Percentiles rank a stretch among this genome's conserved stretches.
phyloP scores from a whole-genome alignment of 768 basidiomycete species.

The Suillus placidus region DNA sequence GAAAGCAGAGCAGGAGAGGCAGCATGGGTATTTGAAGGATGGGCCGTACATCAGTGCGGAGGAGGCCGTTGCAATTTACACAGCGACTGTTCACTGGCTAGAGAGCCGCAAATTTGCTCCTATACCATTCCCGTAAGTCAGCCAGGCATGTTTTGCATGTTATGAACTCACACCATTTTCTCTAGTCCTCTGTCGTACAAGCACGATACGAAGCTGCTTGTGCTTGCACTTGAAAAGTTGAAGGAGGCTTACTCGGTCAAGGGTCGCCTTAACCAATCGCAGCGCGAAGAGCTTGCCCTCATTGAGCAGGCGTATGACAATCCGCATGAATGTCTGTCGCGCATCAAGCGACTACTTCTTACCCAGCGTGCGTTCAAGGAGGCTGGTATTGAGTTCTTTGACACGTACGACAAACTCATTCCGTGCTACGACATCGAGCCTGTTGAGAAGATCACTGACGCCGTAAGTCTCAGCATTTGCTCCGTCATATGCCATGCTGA shows the following conservation, averaged over 20 bases:
- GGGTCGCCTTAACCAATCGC: conserved; percentile 95
- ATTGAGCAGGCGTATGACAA: conserved; percentile 99
- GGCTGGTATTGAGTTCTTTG: conserved; percentile 94
- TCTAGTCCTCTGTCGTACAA: conserved; percentile 92
- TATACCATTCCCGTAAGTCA: conserved; percentile 91
- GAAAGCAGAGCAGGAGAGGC: conserved; percentile 98
- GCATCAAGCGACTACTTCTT: conserved; percentile 94
- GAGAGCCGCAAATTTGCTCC: conserved; percentile 98
- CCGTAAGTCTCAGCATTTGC: conserved; percentile 50
- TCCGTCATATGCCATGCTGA: conserved; percentile 15
- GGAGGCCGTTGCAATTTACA: conserved; percentile 98
- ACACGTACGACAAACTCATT: conserved; percentile 97
- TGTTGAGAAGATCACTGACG: conserved; percentile 99
- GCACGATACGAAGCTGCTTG: conserved; percentile 97
- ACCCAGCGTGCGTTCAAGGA: conserved; percentile 99
- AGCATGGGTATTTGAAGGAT: conserved; percentile 98
- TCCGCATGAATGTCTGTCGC: conserved; percentile 97
- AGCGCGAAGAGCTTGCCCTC: conserved; percentile 95
- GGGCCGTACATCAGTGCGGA: conserved; percentile 99
- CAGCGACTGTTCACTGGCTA: conserved; percentile 98
- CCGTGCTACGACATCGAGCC: conserved; percentile 99
- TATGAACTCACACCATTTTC: conserved; percentile 13
- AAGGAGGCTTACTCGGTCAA: conserved; percentile 99
- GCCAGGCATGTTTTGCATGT: conserved; percentile 1
- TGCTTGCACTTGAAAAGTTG: conserved; percentile 94